Evolutionary conservation across 768 basidiomycete genomes (phyloP).

Genomic region (Boletus eberwhitei): DNA sequence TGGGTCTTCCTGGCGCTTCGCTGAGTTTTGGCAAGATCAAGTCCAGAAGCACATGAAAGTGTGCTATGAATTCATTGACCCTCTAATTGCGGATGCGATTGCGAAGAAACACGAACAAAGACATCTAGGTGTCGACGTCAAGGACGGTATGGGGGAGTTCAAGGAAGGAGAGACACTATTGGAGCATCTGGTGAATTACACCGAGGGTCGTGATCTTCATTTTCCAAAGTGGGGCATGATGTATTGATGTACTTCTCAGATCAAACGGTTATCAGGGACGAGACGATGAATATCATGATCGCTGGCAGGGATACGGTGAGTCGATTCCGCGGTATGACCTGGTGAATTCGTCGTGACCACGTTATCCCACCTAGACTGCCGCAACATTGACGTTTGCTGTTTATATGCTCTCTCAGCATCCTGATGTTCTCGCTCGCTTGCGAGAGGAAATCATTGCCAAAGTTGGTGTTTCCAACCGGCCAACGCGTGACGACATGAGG

Average conservation of each 20-base stretch:
- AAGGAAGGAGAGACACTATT: conserved; percentile 29
- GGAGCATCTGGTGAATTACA: conserved; percentile 29
- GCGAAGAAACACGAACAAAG: no score
- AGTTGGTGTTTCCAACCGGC: conserved; percentile 27
- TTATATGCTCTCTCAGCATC: conserved; percentile 29
- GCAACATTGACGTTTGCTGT: conserved; percentile 29
- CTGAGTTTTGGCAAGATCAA: conserved; percentile 51
- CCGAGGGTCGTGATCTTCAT: conserved; percentile 18
- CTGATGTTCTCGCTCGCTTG: conserved; percentile 25
- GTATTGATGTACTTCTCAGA: conserved; percentile 16
- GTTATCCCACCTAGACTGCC: conserved; percentile 13
- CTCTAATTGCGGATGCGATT: conserved; percentile 10
- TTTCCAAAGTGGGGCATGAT: neutral
- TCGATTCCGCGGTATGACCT: neutral
- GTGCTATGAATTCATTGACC: conserved; percentile 50
- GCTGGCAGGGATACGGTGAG: conserved; percentile 36
- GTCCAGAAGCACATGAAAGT: conserved; percentile 43
- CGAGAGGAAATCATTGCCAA: conserved; percentile 25
- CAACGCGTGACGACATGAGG: conserved; percentile 32
- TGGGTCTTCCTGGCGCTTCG: conserved; percentile 25
- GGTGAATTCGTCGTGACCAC: no score
- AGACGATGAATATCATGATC: conserved; percentile 37
- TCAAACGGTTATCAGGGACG: conserved; percentile 31
- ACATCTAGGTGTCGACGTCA: neutral
- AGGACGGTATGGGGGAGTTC: conserved; percentile 1